These are phyloP conservation scores for Colletotrichum sansevieriae DNA, from an alignment of 2,329 filamentous ascomycete genomes.

Conservation along the genomic window DNA sequence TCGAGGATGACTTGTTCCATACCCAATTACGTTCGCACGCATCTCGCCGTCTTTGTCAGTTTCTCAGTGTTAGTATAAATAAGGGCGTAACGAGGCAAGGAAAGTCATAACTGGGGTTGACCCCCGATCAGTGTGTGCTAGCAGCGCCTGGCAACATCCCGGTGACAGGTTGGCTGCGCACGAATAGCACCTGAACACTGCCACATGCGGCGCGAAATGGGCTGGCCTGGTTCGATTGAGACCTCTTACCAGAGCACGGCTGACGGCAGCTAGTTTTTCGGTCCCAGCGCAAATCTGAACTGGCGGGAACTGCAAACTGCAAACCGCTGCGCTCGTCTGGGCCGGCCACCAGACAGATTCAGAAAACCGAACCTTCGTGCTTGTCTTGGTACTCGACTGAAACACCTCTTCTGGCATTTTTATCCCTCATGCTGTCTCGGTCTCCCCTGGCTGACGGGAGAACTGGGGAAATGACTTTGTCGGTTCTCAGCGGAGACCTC, in stretches of 20 bases:
- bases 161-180: slow-evolving; percentile 9
- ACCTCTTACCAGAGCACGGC: slow-evolving; percentile 1
- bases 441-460: not conserved
- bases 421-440: not conserved
- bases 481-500: not conserved
- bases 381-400: slow-evolving; percentile 22
- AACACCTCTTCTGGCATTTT: slow-evolving; percentile 19
- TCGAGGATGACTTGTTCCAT: slow-evolving; percentile 10
- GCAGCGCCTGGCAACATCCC: not conserved
- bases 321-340: slow-evolving; percentile 22
- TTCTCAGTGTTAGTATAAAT: not conserved
- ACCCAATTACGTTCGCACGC: not conserved
- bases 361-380: slow-evolving; percentile 2
- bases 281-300: slow-evolving; percentile 1
- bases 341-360: slow-evolving; percentile 25
- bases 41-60: slow-evolving; percentile 6
- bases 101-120: slow-evolving; percentile 4
- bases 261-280: slow-evolving; percentile 32
- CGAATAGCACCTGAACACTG: not conserved
- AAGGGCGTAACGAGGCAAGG: slow-evolving; percentile 6
- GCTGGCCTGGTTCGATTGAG: not conserved
- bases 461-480: not conserved
- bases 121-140: slow-evolving; percentile 7
- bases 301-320: not conserved
- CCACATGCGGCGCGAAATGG: slow-evolving; percentile 3